Evolutionary conservation across 225 moss, liverwort and hornwort genomes (phyloP).

Genomic region (Polytrichum commune): DNA sequence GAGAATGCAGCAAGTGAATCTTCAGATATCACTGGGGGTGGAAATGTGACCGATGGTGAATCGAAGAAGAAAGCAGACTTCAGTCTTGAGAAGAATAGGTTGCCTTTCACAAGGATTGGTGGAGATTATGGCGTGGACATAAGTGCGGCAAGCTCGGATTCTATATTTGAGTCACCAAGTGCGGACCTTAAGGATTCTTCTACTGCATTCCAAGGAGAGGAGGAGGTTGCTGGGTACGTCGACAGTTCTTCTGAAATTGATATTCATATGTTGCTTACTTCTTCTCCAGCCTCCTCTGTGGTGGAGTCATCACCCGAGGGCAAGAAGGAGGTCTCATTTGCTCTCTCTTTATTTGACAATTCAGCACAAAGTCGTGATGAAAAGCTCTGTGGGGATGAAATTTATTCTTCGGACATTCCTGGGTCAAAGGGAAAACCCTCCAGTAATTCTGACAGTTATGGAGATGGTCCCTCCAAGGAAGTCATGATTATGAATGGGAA

Average conservation of each 20-base stretch:
- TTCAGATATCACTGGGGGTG: neutral
- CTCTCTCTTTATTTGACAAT: neutral
- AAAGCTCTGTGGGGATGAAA: neutral
- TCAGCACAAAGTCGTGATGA: neutral
- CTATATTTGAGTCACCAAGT: slow-evolving; percentile 7
- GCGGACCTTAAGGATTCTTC: slow-evolving; percentile 4
- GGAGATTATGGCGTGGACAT: neutral
- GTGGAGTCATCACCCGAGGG: neutral
- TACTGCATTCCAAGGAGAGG: neutral
- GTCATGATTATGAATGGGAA: slow-evolving; percentile 5
- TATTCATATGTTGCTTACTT: too few relatives aligned
- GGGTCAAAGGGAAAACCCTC: neutral
- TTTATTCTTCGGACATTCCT: too few relatives aligned
- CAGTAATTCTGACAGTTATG: neutral
- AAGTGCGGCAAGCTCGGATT: slow-evolving; percentile 4
- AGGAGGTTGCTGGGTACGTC: neutral
- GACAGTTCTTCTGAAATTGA: neutral
- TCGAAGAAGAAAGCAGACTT: neutral
- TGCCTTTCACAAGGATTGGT: neutral
- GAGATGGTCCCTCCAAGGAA: neutral
- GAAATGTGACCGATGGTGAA: neutral
- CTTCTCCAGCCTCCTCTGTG: neutral
- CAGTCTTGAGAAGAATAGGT: neutral
- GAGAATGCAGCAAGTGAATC: neutral
- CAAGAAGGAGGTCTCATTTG: slow-evolving; percentile 17